A percentile compares a stretch with the other conserved stretches of the same genome.
phyloP scores from a whole-genome alignment of 345 rosid genomes.

The Salix purpurea region DNA sequence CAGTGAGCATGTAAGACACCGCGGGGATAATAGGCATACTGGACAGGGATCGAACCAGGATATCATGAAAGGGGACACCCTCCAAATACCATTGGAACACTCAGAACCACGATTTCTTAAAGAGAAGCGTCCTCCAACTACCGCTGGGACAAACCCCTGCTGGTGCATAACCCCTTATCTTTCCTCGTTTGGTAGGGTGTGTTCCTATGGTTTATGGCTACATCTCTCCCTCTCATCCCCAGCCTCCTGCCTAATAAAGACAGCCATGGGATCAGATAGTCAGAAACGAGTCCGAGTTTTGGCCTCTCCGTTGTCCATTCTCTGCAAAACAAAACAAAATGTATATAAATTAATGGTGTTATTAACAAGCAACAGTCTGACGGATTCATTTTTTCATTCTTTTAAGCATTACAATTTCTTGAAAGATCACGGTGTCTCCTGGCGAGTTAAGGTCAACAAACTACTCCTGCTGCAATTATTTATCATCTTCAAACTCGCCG shows the following conservation, averaged over 20 bases:
- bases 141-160: too few species aligned
- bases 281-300: background rate
- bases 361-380: background rate
- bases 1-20: too few species aligned
- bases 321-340: too few species aligned
- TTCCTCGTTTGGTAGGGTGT: too few species aligned
- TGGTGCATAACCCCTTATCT: too few species aligned
- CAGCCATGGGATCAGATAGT: background rate
- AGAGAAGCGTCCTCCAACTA: fast-evolving
- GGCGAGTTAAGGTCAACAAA: background rate
- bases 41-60: too few species aligned
- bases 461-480: background rate
- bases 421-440: background rate
- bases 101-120: fast-evolving
- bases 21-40: fast-evolving
- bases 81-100: fast-evolving
- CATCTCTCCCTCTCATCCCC: background rate
- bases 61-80: too few species aligned
- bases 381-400: background rate
- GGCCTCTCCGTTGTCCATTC: too few species aligned
- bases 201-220: background rate
- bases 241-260: background rate
- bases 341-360: background rate
- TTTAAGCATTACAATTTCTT: too few species aligned
- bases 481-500: background rate